Conservation (phyloP, 495 filamentous ascomycete genomes). For the Astrothelium subdiscretum region DNA sequence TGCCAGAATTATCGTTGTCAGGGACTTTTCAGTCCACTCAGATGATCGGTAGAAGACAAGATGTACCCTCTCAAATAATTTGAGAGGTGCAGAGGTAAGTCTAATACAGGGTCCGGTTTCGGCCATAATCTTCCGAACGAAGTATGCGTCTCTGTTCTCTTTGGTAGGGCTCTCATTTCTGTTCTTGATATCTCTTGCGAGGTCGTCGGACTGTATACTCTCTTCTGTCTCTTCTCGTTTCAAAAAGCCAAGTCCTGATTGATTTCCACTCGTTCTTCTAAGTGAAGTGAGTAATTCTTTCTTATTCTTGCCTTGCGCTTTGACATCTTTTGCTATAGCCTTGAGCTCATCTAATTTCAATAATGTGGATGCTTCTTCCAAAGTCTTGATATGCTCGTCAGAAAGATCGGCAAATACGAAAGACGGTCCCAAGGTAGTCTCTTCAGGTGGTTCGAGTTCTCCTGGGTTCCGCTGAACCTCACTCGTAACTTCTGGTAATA, state of each 20-base stretch:
- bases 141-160: constrained; percentile 43
- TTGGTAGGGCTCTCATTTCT: constrained; percentile 12
- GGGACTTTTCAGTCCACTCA: constrained; percentile 93
- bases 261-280: constrained; percentile 56
- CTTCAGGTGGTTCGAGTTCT: constrained; percentile 36
- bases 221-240: constrained; percentile 40
- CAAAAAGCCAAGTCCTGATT: constrained; percentile 57
- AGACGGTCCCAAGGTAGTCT: constrained; percentile 32
- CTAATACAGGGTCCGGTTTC: constrained; percentile 75
- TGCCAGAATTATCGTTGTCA: constrained; percentile 89
- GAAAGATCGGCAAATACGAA: constrained; percentile 77
- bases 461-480: constrained; percentile 33
- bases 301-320: constrained; percentile 83
- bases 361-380: constrained; percentile 78
- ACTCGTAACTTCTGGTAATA: constrained; percentile 32
- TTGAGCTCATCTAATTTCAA: constrained; percentile 81
- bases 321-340: constrained; percentile 71
- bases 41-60: constrained; percentile 93
- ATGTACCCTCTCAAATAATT: constrained; percentile 86
- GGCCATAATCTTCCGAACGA: constrained; percentile 63
- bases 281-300: constrained; percentile 62
- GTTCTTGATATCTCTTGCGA: constrained; percentile 5
- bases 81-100: constrained; percentile 59
- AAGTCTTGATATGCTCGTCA: constrained; percentile 54
- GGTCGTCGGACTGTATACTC: constrained; percentile 18